phyloP scores from a whole-genome alignment of 202 grass and related monocot genomes.

The Saccharum hybrid region DNA sequence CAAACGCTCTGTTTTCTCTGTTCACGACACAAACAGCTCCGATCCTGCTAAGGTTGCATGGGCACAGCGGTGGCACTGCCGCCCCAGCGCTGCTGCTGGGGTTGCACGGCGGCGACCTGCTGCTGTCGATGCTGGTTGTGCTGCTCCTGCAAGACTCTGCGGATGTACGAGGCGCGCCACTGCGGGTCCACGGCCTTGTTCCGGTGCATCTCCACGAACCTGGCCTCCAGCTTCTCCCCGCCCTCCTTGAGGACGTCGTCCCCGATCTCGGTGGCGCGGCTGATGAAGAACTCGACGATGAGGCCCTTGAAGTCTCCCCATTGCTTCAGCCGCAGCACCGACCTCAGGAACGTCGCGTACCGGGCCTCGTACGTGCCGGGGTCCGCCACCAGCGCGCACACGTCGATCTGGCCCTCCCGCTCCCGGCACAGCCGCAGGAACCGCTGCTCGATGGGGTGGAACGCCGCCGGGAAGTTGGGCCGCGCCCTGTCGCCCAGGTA shows the following conservation, averaged over 20 bases:
- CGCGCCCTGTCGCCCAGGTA: neutral
- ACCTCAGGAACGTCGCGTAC: constrained; percentile 42
- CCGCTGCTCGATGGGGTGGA: constrained; percentile 28
- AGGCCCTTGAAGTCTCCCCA: neutral
- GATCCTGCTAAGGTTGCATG: too few species aligned
- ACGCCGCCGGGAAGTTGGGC: constrained; percentile 31
- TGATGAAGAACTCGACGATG: constrained; percentile 34
- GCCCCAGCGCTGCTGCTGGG: too few species aligned
- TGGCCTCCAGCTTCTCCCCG: neutral
- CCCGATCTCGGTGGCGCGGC: constrained; percentile 29
- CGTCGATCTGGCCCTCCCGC: neutral
- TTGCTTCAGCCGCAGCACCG: neutral
- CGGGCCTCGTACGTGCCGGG: constrained; percentile 41
- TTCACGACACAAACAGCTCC: too few species aligned
- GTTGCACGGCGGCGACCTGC: neutral
- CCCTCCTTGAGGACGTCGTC: neutral
- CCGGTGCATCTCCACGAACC: constrained; percentile 56
- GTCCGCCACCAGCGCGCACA: constrained; percentile 22
- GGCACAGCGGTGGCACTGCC: too few species aligned
- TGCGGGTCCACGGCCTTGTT: constrained; percentile 31
- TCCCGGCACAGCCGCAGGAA: constrained; percentile 39
- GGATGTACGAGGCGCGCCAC: constrained; percentile 9
- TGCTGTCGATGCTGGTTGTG: neutral
- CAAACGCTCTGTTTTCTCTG: too few species aligned
- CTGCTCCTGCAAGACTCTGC: neutral